phyloP scores from a whole-genome alignment of 176 grass and related monocot genomes.

The Oryza rufipogon region DNA sequence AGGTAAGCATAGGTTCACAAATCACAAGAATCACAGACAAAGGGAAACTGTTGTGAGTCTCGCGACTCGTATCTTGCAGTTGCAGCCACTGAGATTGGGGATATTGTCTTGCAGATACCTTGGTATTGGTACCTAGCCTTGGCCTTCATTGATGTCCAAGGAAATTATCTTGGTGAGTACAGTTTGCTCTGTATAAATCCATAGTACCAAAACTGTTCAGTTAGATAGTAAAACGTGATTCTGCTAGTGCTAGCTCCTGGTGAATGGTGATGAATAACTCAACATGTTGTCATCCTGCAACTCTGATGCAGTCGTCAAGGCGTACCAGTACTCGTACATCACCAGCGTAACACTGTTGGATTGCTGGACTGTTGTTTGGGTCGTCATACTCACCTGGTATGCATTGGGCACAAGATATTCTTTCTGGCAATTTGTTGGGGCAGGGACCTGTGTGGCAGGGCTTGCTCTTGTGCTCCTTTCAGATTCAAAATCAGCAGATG shows the following conservation, averaged over 20 bases:
- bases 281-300: neutral
- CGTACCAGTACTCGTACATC: slow-evolving; percentile 79
- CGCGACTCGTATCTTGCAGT: neutral
- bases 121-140: slow-evolving; percentile 91
- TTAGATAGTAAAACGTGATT: neutral
- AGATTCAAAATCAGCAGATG: slow-evolving; percentile 43
- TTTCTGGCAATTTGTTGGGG: slow-evolving; percentile 61
- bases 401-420: slow-evolving; percentile 70
- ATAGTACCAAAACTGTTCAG: neutral
- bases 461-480: slow-evolving; percentile 77
- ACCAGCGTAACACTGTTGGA: slow-evolving; percentile 78
- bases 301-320: slow-evolving; percentile 59
- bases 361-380: slow-evolving; percentile 84
- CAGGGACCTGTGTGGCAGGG: slow-evolving; percentile 56
- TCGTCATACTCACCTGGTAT: slow-evolving; percentile 70
- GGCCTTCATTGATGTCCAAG: slow-evolving; percentile 79
- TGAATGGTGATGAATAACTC: slow-evolving; percentile 1
- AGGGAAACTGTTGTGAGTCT: neutral
- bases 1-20: slow-evolving; percentile 25
- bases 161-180: slow-evolving; percentile 75
- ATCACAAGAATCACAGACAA: neutral
- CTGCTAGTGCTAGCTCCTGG: neutral
- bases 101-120: slow-evolving; percentile 61
- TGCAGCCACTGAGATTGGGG: slow-evolving; percentile 4
- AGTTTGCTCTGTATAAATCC: slow-evolving; percentile 1